These are phyloP conservation scores for Botryotinia calthae DNA, from an alignment of 2,329 filamentous ascomycete species.

Conservation along the genomic window DNA sequence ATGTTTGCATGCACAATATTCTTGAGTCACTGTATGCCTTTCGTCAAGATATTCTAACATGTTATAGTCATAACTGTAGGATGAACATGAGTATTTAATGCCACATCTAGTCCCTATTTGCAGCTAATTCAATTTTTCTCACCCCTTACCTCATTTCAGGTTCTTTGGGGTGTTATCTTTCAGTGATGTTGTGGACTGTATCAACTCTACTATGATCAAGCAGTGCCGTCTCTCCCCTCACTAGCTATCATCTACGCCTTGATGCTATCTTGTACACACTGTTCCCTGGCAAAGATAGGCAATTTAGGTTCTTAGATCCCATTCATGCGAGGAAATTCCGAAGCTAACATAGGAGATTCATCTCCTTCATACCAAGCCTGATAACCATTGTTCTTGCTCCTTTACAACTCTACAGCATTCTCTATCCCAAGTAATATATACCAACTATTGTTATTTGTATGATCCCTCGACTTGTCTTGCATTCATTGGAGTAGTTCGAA, in stretches of 20 bases:
- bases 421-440: background rate
- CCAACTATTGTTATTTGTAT: background rate
- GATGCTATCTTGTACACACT: background rate
- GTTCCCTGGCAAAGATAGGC: background rate
- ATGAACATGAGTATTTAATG: background rate
- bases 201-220: background rate
- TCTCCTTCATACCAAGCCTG: background rate
- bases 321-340: background rate
- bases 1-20: background rate
- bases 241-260: background rate
- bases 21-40: background rate
- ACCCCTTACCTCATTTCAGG: background rate
- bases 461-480: background rate
- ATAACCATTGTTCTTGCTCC: background rate
- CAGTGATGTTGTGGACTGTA: background rate
- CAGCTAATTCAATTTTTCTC: background rate
- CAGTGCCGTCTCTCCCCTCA: background rate
- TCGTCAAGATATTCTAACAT: too few relatives aligned
- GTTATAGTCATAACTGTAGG: fast-evolving
- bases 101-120: too few relatives aligned
- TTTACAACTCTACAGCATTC: background rate
- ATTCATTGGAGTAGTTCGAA: background rate
- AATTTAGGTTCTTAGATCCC: background rate
- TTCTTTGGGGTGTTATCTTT: fast-evolving
- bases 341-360: background rate